Conservation (phyloP, 495 filamentous ascomycete species). For the Neurospora discreta region DNA sequence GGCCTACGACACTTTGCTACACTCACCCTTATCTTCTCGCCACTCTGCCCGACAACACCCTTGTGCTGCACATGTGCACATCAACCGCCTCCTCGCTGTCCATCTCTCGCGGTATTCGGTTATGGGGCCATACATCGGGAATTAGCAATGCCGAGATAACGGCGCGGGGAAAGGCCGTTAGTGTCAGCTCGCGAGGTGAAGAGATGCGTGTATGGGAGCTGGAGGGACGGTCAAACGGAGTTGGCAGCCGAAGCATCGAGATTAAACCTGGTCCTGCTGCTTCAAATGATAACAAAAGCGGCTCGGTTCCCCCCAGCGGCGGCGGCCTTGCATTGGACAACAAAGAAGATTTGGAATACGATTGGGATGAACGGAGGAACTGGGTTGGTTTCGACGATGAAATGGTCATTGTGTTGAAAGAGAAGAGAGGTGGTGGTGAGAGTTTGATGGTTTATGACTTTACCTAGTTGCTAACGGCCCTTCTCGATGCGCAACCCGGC, state of each 20-base stretch:
- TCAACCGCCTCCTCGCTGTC: constrained; percentile 55
- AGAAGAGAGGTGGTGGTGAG: constrained; percentile 53
- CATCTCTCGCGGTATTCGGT: constrained; percentile 61
- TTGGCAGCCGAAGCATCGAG: constrained; percentile 27
- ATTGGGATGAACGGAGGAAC: constrained; percentile 30
- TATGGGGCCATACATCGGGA: constrained; percentile 93
- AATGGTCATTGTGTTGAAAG: constrained; percentile 75
- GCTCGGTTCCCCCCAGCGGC: no score
- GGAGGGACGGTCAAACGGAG: constrained; percentile 50
- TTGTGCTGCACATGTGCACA: constrained; percentile 75
- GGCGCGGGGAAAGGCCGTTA: constrained; percentile 79
- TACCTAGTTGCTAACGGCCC: constrained; percentile 35
- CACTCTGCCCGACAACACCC: constrained; percentile 83
- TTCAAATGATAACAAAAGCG: not conserved
- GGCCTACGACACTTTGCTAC: constrained; percentile 72
- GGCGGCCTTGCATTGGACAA: not conserved
- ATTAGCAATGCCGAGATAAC: constrained; percentile 81
- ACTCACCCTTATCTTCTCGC: constrained; percentile 85
- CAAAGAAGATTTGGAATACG: not conserved
- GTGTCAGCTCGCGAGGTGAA: constrained; percentile 67
- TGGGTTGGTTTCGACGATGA: constrained; percentile 93
- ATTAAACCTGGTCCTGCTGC: constrained; percentile 31
- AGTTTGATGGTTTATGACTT: constrained; percentile 88
- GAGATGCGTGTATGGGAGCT: constrained; percentile 94
- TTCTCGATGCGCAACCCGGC: not conserved